Evolutionary conservation across 768 basidiomycete species (phyloP), one percentile per base, ranked within the genome.

Genomic region (Pleurotus djamor): DNA sequence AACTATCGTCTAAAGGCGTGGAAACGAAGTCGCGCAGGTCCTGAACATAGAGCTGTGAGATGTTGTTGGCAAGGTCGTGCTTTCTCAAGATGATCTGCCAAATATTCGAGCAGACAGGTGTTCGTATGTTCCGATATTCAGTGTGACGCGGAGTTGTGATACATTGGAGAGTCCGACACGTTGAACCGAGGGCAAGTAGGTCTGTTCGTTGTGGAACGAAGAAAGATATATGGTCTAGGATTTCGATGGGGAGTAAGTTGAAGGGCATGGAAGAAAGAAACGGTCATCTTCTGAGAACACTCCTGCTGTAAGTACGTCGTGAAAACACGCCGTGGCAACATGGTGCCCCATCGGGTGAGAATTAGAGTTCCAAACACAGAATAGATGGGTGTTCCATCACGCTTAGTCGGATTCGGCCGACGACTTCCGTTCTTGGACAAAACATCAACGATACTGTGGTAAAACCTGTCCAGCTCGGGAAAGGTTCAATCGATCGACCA

Each of bases 61-160:
- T 71, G 59, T 79, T 78, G 45, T 79, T 72, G 38, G 81, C 69
- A 5, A 83, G 72, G 65, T 82, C 81, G 10, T 74, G 67, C 16
- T 80, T 74, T 48, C 69, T 68, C 12, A 79, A 77, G 32, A 83
- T 75, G 63, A 81, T 81, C 0, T 75, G 76, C 80, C 81, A 83
- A 61, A 83, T 68, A n/a, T 68, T 66, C 4, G 54, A 56, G 28
- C 16, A 44, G 16, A 56, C 17, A 9, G 77, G 75, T 16, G 78
- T 70, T 21, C 77, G 77, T 57, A 83, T 67, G 52, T 76, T 68
- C 50, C 82, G 77, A 67, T 82, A 83, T 61, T 83, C 74, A n/a
- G 73, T 79, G 56, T 83, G 81, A 14, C 72, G 65, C 21, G 82
- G 81, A 38, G 80, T 74, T 35, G 77, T 72, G 54, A 77, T 63